Conservation (phyloP, 2,329 filamentous ascomycete genomes). For the Fusarium sp. region DNA sequence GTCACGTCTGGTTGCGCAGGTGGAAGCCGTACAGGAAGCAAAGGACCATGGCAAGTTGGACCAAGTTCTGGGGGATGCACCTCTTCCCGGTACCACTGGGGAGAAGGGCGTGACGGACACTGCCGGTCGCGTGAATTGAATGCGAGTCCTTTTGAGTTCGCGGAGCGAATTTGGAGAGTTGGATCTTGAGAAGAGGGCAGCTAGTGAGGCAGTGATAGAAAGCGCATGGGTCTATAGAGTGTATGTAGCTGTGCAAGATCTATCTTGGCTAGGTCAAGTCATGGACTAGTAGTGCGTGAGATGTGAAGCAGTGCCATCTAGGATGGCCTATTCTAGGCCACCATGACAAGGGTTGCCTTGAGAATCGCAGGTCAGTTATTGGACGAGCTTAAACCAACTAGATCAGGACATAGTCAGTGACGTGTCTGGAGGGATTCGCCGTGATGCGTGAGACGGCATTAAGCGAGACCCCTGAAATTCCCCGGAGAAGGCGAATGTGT, state of each 20-base stretch:
- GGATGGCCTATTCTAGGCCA: neutral
- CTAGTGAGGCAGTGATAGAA: neutral
- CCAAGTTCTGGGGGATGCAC: neutral
- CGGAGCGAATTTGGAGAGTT: neutral
- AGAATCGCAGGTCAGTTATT: constrained; percentile 1
- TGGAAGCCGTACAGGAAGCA: constrained; percentile 11
- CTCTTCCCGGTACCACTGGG: neutral
- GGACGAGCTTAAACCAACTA: constrained; percentile 1
- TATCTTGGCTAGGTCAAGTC: neutral
- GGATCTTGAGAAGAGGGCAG: neutral
- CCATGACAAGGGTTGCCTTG: neutral
- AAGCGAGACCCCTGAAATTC: neutral
- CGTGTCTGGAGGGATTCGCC: neutral
- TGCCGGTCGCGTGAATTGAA: neutral
- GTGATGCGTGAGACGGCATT: neutral
- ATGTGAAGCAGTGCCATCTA: neutral
- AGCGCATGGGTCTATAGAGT: neutral
- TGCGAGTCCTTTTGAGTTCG: neutral
- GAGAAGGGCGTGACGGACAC: neutral
- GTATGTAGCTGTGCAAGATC: neutral
- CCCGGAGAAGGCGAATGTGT: neutral
- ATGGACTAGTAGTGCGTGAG: neutral
- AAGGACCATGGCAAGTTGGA: constrained; percentile 22
- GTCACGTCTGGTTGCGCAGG: constrained; percentile 14
- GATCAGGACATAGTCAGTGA: neutral